phyloP scores from a whole-genome alignment of 164 flowering plant species.

The Sedum album region DNA sequence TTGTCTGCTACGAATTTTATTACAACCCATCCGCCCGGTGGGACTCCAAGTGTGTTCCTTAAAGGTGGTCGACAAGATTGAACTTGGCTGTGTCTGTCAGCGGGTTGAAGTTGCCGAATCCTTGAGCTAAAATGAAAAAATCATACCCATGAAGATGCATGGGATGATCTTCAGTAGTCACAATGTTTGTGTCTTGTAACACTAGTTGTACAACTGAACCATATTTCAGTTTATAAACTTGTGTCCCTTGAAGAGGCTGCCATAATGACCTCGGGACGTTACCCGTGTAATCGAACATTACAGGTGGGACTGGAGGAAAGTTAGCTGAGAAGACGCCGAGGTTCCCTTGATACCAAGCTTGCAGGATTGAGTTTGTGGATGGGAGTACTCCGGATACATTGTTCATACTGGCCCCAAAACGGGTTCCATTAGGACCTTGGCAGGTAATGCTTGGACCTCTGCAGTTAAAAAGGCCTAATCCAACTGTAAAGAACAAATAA shows the following conservation, averaged over 20 bases:
- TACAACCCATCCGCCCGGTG: conserved; percentile 76
- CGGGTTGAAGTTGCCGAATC: conserved; percentile 68
- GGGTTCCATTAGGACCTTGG: conserved; percentile 67
- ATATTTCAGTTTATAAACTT: conserved; percentile 50
- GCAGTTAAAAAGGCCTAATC: conserved; percentile 66
- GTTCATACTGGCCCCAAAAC: conserved; percentile 66
- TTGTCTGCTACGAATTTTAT: conserved; percentile 71
- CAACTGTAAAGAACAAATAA: conserved; percentile 62
- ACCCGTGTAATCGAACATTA: conserved; percentile 62
- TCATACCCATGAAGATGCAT: conserved; percentile 85
- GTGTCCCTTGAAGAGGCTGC: conserved; percentile 50
- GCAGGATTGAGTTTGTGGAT: conserved; percentile 38
- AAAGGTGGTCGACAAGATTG: conserved; percentile 70
- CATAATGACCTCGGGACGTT: conserved; percentile 63
- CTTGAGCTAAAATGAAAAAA: conserved; percentile 59
- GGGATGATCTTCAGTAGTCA: conserved; percentile 71
- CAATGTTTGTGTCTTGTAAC: conserved; percentile 61
- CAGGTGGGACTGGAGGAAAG: conserved; percentile 58
- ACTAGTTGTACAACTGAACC: conserved; percentile 60
- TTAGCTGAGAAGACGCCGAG: conserved; percentile 60
- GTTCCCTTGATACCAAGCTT: conserved; percentile 45
- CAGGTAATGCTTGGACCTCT: conserved; percentile 27
- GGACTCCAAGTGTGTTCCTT: conserved; percentile 69
- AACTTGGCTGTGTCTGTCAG: conserved; percentile 49
- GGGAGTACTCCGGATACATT: conserved; percentile 58